Base-by-base conservation (phyloP, 2,329 filamentous ascomycete genomes). In the Fusarium sp. region DNA sequence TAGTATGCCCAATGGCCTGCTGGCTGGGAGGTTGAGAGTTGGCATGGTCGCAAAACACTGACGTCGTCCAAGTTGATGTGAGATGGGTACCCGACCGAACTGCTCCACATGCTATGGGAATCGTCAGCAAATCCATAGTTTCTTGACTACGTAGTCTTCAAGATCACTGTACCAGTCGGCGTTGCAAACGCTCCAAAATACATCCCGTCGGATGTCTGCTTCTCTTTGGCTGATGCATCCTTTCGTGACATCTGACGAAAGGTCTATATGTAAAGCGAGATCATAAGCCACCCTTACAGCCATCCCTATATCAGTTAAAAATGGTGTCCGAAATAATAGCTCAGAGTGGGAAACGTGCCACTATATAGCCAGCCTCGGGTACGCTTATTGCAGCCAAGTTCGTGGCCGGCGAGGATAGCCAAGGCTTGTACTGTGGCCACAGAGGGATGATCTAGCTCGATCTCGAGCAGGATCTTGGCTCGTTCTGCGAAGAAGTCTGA, bases 251-350 rank as follows among this genome's bases (percentile, higher is more conserved):
- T 77, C 74, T 7, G 66, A 51, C 2, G 66, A 64, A 46, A 77
- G 54, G 51, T 77, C 75, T 9, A 75, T 60, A 44, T 77, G 75
- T 2, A 77, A 57, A 3, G 67, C 75, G 23, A 77, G 46, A 23
- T 77, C 73, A 30, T 75, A 75, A 7, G 73, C 67, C 6, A 77
- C 62, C 30, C 75, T 67, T 36, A 74, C 70, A 1, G 75, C 75
- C 73, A 76, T 76, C 27, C 73, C 75, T 77, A 11, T 1, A 60
- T 7, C 78, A 59, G 1, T 74, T 79, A 28, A 80, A 40, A 12
- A 7, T 6, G 11, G 18, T 8, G 2, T 3, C 18, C 3, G 15
- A 4, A 13, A 6, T 10, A 16, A 18, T 9, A 34, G n/a, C 18
- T 2, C 18, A 15, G 27, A 11, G 10, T 12, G 18, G 18, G 8